Percentiles rank a stretch among this genome's conserved stretches.
phyloP scores from a whole-genome alignment of 164 flowering plant genomes.

The Umbilicus rupestris region DNA sequence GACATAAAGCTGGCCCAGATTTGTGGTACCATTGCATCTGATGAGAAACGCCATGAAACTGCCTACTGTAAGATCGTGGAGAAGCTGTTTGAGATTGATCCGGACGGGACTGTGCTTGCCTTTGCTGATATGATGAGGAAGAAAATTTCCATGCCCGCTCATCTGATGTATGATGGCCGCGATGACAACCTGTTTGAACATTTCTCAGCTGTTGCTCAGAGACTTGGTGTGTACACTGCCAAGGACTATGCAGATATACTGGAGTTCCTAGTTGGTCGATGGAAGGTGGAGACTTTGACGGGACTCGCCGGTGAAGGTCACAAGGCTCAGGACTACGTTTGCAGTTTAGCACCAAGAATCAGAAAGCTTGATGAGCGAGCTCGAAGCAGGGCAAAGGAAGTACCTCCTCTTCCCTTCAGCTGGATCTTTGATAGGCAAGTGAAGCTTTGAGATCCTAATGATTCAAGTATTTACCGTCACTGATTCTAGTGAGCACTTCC shows the following conservation, averaged over 20 bases:
- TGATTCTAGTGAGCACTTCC: too few relatives aligned
- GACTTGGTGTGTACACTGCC: conserved; percentile 42
- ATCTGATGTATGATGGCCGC: conserved; percentile 39
- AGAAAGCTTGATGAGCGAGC: conserved; percentile 18
- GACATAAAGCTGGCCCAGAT: conserved; percentile 35
- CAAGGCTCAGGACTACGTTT: conserved; percentile 41
- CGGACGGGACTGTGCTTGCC: conserved; percentile 29
- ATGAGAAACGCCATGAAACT: conserved; percentile 44
- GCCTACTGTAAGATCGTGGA: conserved; percentile 37
- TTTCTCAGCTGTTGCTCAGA: conserved; percentile 43
- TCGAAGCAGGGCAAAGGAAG: too few relatives aligned
- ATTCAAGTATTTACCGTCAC: too few relatives aligned
- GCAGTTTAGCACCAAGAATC: conserved; percentile 36
- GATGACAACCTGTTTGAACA: conserved; percentile 37
- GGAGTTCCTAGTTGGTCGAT: conserved; percentile 38
- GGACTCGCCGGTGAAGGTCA: conserved; percentile 33
- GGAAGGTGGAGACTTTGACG: conserved; percentile 41
- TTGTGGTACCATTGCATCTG: conserved; percentile 44
- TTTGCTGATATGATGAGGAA: conserved; percentile 38
- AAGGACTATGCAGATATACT: too few relatives aligned
- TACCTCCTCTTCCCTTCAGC: too few relatives aligned
- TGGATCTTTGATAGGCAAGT: too few relatives aligned
- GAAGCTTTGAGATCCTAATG: too few relatives aligned
- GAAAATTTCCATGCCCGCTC: conserved; percentile 51
- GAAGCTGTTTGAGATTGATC: conserved; percentile 43